Base-by-base conservation (phyloP, 768 basidiomycete species). In the Pleurotus eryngii region DNA sequence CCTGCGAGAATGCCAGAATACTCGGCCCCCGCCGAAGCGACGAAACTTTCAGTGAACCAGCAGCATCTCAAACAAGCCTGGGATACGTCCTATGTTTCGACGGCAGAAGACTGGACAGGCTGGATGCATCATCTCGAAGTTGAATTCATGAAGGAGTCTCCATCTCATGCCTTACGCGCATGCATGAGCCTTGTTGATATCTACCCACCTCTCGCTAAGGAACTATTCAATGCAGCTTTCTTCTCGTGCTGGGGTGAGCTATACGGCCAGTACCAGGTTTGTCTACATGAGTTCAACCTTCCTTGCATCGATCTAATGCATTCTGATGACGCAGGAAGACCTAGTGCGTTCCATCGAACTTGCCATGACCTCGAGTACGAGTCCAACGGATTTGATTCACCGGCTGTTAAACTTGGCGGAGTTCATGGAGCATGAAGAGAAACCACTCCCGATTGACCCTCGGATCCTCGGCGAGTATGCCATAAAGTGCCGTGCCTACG, bases 361-460 rank as follows among this genome's bases (percentile, higher is more conserved):
- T 56, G 95, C 96, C 5, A 88, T 98, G 60, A 87, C 83, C 0
- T 90, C 92, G 3, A 74, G 80, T 14, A 81, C 75, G 7, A 86
- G 91, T 4, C 92, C 95, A 2, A 81, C 92, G 1, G 96, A 98
- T 47, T 79, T 98, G 27, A 90, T 96, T 17, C 92, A 97, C 67
- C 83, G 92, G 24, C 75, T 98, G 15, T 81, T 99, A 55, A 95
- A 95, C 70, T 81, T 98, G 20, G 95, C 95, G 3, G 97, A 99
- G 68, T 98, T 98, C 70, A 96, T 98, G 92, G 97, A 98, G 70
- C 96, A 98, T 63, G 95, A 98, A 72, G 97, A 98, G 66, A 96
- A 96, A 66, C 83, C 91, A 0, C 78, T 98, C 1, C 94, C 94
- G 1, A 97, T 98, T 59, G 94, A 97, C 64, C 88, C 94, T 64